Evolutionary conservation across 2,329 filamentous ascomycete species (phyloP), one percentile per base, ranked within the genome.

Genomic region (Fusarium mundagurra): DNA sequence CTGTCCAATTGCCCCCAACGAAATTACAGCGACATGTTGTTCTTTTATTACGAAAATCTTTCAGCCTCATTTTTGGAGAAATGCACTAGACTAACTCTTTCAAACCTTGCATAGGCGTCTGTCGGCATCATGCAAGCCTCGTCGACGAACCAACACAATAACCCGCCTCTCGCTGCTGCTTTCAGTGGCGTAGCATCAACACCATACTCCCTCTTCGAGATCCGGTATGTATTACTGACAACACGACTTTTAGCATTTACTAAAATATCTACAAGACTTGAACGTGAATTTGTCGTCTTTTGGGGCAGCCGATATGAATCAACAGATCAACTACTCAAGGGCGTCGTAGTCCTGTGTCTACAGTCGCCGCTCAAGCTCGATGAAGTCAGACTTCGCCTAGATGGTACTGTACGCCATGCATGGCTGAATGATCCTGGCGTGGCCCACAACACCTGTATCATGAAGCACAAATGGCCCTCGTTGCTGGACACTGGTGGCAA

Each of bases 241-340:
- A n/a, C 12, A 18, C 18, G 13, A 22, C 5, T 18, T 39, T n/a
- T 29, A 14, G 6, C 1, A 8, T 29, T 29, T 10, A 16, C 45
- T 47, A 2, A 47, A 4, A 22, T 22, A 7, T 6, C 27, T 29
- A 31, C 20, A 48, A 48, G 45, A 31, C 88, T 95, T 61, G 92
- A 95, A 54, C 91, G 92, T 76, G 92, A 94, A 76, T 92, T 94
- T 67, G 88, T 96, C 63, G 91, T 96, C 31, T 92, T 96, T 70
- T 91, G 93, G 58, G 94, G 93, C 57, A 88, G 84, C 73, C 90
- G 93, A 64, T 86, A 92, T 78, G 93, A 96, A 79, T 92, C 93
- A 55, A 88, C 92, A 33, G 93, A 92, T 69, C 92, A 94, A 76
- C 82, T 93, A 60, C 83, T 96, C 72, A 93, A 91, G 78, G 94